A percentile compares a stretch with the other conserved stretches of the same genome.
phyloP scores from a whole-genome alignment of 805 yeast species.

The Teunomyces gatunensis region DNA sequence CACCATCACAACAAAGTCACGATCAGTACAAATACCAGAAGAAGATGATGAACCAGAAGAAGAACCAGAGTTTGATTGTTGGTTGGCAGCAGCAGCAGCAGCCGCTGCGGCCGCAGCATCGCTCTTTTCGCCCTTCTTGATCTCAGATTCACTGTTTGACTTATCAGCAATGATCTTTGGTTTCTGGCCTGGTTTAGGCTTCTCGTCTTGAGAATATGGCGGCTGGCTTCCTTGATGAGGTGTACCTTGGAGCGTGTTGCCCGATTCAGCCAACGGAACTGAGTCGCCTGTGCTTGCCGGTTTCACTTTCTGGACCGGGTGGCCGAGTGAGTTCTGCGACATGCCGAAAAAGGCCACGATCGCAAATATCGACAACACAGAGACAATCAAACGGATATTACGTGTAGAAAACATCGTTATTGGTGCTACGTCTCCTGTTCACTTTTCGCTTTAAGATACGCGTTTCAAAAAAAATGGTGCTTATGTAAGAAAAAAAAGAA shows the following conservation, averaged over 20 bases:
- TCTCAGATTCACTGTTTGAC: constrained; percentile 10
- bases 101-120: constrained; percentile 9
- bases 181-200: constrained; percentile 9
- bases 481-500: neutral
- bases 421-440: neutral
- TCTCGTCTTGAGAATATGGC: constrained; percentile 26
- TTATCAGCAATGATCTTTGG: constrained; percentile 26
- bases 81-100: constrained; percentile 3
- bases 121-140: constrained; percentile 14
- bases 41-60: neutral
- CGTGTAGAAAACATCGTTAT: constrained; percentile 37
- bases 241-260: constrained; percentile 31
- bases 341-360: constrained; percentile 50
- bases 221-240: constrained; percentile 35
- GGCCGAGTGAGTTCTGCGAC: constrained; percentile 37
- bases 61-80: neutral
- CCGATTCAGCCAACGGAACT: constrained; percentile 11
- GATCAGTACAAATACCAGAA: constrained; percentile 25
- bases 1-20: constrained; percentile 84
- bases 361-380: constrained; percentile 49
- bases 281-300: constrained; percentile 23
- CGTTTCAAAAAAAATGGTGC: neutral
- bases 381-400: constrained; percentile 52
- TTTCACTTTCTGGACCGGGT: constrained; percentile 30
- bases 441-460: neutral